Conservation (phyloP, 164 flowering plant genomes). For the Liriodendron chinense region DNA sequence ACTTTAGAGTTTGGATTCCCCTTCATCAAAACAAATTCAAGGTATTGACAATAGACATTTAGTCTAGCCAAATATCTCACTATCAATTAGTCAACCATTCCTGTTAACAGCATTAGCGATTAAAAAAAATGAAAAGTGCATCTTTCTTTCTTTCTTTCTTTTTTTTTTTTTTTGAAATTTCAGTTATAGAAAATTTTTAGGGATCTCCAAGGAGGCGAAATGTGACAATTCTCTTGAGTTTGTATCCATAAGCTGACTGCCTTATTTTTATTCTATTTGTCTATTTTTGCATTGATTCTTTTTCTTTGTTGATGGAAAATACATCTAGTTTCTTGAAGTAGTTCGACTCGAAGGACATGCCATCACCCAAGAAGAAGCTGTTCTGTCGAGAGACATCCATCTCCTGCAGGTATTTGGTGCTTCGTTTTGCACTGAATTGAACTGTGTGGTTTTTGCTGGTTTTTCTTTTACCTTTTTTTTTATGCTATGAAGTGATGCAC, state of each 20-base stretch:
- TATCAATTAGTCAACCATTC: neutral
- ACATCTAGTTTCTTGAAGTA: conserved; percentile 75
- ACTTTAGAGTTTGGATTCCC: too few species aligned
- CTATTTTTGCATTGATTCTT: neutral
- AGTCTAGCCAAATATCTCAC: neutral
- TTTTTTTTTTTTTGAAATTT: neutral
- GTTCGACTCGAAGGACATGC: conserved; percentile 90
- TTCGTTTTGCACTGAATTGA: neutral
- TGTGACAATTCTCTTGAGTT: neutral
- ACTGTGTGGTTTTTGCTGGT: neutral
- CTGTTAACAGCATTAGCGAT: neutral
- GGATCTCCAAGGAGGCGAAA: neutral
- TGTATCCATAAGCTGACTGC: neutral
- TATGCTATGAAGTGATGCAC: neutral
- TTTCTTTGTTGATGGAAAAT: conserved; percentile 2
- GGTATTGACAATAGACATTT: neutral
- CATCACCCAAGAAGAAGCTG: conserved; percentile 69
- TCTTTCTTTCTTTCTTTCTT: too few species aligned
- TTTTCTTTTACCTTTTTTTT: neutral
- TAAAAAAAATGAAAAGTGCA: neutral
- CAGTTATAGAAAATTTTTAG: neutral
- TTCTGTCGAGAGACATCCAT: conserved; percentile 76
- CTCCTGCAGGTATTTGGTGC: conserved; percentile 67
- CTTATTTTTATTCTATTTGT: neutral
- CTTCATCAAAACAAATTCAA: too few species aligned